Evolutionary conservation across 2,329 filamentous ascomycete species (phyloP), one percentile per base, ranked within the genome.

Genomic region (Ustulina deusta): DNA sequence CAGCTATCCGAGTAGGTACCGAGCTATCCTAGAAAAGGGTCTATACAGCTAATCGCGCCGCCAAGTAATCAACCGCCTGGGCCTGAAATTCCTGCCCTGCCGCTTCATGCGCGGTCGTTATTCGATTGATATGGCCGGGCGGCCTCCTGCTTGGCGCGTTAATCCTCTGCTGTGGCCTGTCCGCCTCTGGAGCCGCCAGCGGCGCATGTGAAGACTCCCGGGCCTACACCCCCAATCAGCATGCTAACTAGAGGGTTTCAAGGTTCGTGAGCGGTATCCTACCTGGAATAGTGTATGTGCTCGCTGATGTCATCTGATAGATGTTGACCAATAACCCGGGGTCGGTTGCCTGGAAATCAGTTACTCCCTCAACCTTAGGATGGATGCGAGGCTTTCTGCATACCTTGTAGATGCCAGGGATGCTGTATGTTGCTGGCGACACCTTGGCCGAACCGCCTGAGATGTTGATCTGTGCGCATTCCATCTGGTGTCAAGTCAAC

Each of bases 401-500:
- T 64, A 73, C 74, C 69, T 77, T 78, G 74, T 81, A 81, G 38
- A 79, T 78, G n/a, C 80, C 79, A 0, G 79, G 80, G 62, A 81
- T 74, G 65, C 76, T 78, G 66, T 78, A 77, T 0, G 79, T 81
- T 10, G 74, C 61, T 0, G 79, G 77, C 6, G 72, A 72, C 27
- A 73, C 76, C 5, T 72, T 72, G 0, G 76, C 79, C 15, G 74
- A 72, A 13, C 74, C 74, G 5, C 75, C 75, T 5, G 72, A 69
- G 49, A 76, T 71, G 29, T 76, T 76, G 62, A 76, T 75, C 51
- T 76, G 75, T 1, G 81, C 81, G 65, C 83, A 84, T 76, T 83
- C 81, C 81, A 83, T 82, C 79, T 80, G 40, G 0, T 17, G 36
- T 68, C 40, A 38, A 63, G 57, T 65, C 27, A 70, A 58, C 56